Conservation (phyloP, 164 flowering plant species). For the Nymphaea colorata region DNA sequence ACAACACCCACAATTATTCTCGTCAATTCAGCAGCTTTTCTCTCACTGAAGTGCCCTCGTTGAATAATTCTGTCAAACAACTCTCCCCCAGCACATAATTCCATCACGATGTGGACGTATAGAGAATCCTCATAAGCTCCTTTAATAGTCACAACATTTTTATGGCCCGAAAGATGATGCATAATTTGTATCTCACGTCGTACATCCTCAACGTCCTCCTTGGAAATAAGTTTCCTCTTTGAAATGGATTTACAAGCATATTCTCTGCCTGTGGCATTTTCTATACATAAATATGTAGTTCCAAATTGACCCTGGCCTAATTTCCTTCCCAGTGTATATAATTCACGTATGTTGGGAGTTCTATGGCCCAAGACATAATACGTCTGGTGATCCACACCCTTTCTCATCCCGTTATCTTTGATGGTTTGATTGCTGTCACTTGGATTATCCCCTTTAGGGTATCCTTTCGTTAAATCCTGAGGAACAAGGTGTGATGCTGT, state of each 20-base stretch:
- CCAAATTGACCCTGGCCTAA: constrained; percentile 96
- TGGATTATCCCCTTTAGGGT: constrained; percentile 15
- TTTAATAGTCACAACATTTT: constrained; percentile 67
- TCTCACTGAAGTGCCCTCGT: constrained; percentile 78
- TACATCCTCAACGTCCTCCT: constrained; percentile 83
- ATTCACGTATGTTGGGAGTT: constrained; percentile 74
- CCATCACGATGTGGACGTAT: constrained; percentile 86
- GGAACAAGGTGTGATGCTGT: constrained; percentile 20
- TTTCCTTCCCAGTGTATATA: constrained; percentile 71
- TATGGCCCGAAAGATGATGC: constrained; percentile 90
- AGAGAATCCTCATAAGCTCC: constrained; percentile 76
- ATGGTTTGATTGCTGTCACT: constrained; percentile 14
- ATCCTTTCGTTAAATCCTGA: constrained; percentile 32
- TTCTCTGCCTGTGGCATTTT: constrained; percentile 45
- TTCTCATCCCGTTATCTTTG: constrained; percentile 48
- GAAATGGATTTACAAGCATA: constrained; percentile 84
- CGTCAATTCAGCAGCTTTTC: constrained; percentile 83
- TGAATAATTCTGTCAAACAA: constrained; percentile 82
- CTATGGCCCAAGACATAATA: constrained; percentile 75
- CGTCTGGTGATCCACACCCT: constrained; percentile 41
- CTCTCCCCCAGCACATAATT: constrained; percentile 75
- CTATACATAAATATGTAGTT: constrained; percentile 68
- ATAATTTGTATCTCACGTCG: constrained; percentile 90
- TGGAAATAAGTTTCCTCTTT: constrained; percentile 77
- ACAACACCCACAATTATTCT: constrained; percentile 82